A percentile compares a stretch with the other conserved stretches of the same genome.
Conservation (phyloP, 768 basidiomycete genomes). For the Mycena vulgaris region DNA sequence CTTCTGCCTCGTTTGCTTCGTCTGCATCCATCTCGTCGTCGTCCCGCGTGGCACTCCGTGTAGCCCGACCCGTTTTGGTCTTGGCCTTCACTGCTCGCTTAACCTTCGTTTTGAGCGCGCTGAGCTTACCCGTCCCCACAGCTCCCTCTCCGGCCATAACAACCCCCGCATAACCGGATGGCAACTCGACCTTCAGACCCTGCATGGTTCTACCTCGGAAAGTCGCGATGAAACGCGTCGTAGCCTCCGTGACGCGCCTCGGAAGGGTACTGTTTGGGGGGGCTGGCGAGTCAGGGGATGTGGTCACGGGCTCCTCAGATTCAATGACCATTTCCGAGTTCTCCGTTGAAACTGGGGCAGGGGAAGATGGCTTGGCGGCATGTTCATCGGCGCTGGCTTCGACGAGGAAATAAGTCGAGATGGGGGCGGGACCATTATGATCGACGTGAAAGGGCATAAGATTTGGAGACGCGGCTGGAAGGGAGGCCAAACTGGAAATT, state of each 20-base stretch:
- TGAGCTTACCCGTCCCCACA: constrained; percentile 18
- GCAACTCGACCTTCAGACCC: constrained; percentile 73
- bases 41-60: constrained; percentile 46
- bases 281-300: neutral
- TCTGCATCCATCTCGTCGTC: constrained; percentile 37
- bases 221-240: constrained; percentile 68
- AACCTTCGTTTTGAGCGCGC: constrained; percentile 26
- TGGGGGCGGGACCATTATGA: constrained; percentile 78
- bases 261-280: constrained; percentile 20
- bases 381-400: constrained; percentile 56
- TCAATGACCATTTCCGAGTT: constrained; percentile 18
- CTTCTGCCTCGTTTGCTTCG: constrained; percentile 43
- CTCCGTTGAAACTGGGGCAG: constrained; percentile 13
- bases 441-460: constrained; percentile 89
- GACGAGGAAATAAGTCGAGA: constrained; percentile 82
- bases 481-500: constrained; percentile 15
- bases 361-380: constrained; percentile 44
- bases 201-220: constrained; percentile 86
- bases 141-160: constrained; percentile 61
- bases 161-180: constrained; percentile 78
- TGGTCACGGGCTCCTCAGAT: neutral
- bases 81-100: constrained; percentile 29
- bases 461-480: constrained; percentile 68
- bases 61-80: constrained; percentile 38
- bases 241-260: constrained; percentile 44